Evolutionary conservation across 2,329 filamentous ascomycete genomes (phyloP).

Genomic region (Colletotrichum musae): DNA sequence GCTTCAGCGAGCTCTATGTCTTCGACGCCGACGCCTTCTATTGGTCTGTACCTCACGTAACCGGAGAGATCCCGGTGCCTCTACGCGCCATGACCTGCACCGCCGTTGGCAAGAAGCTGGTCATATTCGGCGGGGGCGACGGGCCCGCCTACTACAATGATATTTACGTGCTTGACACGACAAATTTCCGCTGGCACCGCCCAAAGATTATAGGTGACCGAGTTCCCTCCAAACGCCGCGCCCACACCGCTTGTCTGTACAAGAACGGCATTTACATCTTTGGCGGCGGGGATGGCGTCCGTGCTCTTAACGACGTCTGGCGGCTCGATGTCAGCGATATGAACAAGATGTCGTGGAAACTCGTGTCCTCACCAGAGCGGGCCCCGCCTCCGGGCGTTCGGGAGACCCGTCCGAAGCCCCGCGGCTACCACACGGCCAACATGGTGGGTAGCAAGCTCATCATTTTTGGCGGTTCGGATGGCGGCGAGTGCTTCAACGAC

Average conservation of each 20-base stretch:
- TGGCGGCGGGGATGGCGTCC: slow-evolving; percentile 78
- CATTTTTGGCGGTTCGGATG: slow-evolving; percentile 79
- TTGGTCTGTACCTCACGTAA: slow-evolving; percentile 76
- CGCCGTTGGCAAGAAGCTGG: slow-evolving; percentile 78
- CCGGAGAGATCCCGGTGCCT: slow-evolving; percentile 75
- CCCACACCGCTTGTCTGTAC: slow-evolving; percentile 80
- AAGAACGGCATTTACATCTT: slow-evolving; percentile 82
- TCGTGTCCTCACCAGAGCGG: slow-evolving; percentile 68
- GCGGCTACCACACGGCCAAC: slow-evolving; percentile 81
- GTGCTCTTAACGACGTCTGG: slow-evolving; percentile 80
- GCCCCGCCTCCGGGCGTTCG: slow-evolving; percentile 41
- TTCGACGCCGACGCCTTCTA: slow-evolving; percentile 79
- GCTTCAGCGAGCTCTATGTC: slow-evolving; percentile 79
- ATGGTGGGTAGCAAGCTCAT: slow-evolving; percentile 82
- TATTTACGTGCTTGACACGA: slow-evolving; percentile 79
- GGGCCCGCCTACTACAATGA: slow-evolving; percentile 81
- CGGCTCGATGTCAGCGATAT: slow-evolving; percentile 78
- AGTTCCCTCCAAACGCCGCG: slow-evolving; percentile 72
- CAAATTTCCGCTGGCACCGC: slow-evolving; percentile 77
- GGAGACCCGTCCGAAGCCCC: slow-evolving; percentile 70
- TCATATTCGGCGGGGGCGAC: slow-evolving; percentile 79
- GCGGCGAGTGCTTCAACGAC: slow-evolving; percentile 80
- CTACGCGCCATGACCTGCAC: slow-evolving; percentile 81
- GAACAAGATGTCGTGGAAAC: slow-evolving; percentile 78
- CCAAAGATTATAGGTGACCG: slow-evolving; percentile 72